Base-by-base conservation (phyloP, 306 rosid species). In the Hippophae rhamnoides region DNA sequence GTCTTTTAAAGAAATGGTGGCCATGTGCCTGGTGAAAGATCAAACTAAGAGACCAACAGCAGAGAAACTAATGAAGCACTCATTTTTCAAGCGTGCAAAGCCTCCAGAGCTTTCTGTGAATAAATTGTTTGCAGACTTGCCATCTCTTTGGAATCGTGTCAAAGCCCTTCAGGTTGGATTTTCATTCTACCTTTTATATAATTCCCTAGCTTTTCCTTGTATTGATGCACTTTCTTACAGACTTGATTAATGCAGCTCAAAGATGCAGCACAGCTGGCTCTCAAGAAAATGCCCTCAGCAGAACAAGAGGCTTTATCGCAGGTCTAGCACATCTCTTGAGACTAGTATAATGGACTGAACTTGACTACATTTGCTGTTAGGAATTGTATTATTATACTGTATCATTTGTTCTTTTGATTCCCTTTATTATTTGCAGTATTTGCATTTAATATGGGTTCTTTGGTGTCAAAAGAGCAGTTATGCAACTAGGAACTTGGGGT, bases 1-100 rank as follows among this genome's bases (percentile, higher is more conserved):
- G 99, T 86, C 95, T 80, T 93, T 93, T 82, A 93, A 93, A 86
- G 97, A 93, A 81, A 89, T 93, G 97, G 99, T 89, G 85, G 97
- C 99, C 55, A 93, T 93, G 99, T 89, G 99, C 83, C 78, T 93
- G 79, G 99, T 93, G 67, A 93, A 93, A 82, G 99, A 93, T 79
- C 99, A 89, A 75, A 64, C 95, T 46, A 93, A 89, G 89, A 82
- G 99, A 72, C 99, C 99, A 40, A 69, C 97, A 0, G 90, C 89
- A 56, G 99, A 88, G 64, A 93, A 93, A 76, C 79, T 93, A 63
- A 68, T 93, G 71, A 93, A 89, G 54, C 99, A 88, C 67, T 80
- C 94, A 41, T 88, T 93, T 78, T 93, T 93, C 77, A 93, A 82
- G 76, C 63, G 71, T 42, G 85, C 83, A 14, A 93, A 86, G 80